Base-by-base conservation (phyloP, 352 stramenopile species). In the Peronospora belbahrii region DNA sequence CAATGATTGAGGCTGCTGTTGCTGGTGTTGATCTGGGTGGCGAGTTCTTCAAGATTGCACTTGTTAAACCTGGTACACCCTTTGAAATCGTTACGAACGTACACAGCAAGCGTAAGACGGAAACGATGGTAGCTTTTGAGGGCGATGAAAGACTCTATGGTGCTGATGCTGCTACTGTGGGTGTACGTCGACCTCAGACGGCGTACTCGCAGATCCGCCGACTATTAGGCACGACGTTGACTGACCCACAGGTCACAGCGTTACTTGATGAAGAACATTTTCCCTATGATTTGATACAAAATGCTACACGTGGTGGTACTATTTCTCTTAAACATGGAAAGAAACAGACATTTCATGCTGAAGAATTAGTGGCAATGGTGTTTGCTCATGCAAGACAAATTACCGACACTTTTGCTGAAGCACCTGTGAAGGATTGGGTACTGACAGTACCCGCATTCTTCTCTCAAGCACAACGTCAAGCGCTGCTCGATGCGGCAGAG, bases 71-170 rank as follows among this genome's bases (percentile, higher is more conserved):
- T 38, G 94, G 95, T 38, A 95, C 85, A 43, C 92, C 94, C 5
- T 85, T 98, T 46, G 91, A 97, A 68, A 98, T 98, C 73, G 95
- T 99, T 2, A 98, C 94, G 17, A 98, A 99, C 66, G 70, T 97
- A 38, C 89, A 98, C 60, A 97, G 89, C 51, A 99, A 99, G 74
- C 88, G 96, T 40, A 98, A 98, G 72, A 99, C 95, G 15, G 93
- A 98, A 62, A 94, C 95, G 48, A 84, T 89, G 45, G 79, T 97
- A 31, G 79, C 80, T 17, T 97, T 97, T 48, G 80, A 95, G 59
- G 72, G 80, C 42, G 88, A 93, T 19, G 91, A 96, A 45, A 79
- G 95, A 0, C 86, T 97, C 22, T 99, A 97, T 65, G 96, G 94
- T 18, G 90, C 88, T 2, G 96, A 99, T 63, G 95, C 95, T 0